Evolutionary conservation across 768 basidiomycete genomes (phyloP), one percentile per base, ranked within the genome.

Genomic region (Pleurotus citrinopileatus): DNA sequence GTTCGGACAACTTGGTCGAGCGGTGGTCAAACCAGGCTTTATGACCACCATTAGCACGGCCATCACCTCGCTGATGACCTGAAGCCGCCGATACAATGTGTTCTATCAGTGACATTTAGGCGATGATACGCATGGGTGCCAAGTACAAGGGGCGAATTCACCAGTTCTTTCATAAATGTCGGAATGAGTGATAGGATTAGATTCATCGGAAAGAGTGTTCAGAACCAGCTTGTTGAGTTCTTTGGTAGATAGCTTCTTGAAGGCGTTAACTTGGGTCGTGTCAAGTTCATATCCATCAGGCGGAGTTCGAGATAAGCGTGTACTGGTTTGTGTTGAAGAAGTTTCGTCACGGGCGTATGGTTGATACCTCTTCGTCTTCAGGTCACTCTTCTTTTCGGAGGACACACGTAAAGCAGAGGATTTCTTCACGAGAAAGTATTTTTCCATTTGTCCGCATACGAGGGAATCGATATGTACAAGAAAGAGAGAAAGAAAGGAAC

Each of bases 161-260:
- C 89, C 86, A 63, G 85, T 74, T 55, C 85, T 80, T 37, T 83
- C 72, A 48, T 70, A 71, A 55, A 82, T 78, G 63, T 87, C 79
- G 1, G 85, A 84, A 60, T 89, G 84, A 1, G 89, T 91, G 47
- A 93, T 89, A 1, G 91, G 91, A 64, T 93, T 93, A 8, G 79
- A 78, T 50, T 76, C 71, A 56, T 87, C 78, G 13, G 74, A 65
- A 42, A 94, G 73, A 0, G 84, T 89, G 25, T 69, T 75, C 37
- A 92, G 64, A 12, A 92, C 67, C 52, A 82, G 76, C 52, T 73
- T 82, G 10, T 82, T 89, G 34, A 88, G 62, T n/a, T 70, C 67
- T 26, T 73, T 59, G 0, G 70, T 62, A 17, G 79, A 78, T 3
- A 73, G 67, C 59, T 65, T 52, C 32, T 59, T 51, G 29, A 61